Percentiles rank a stretch among this genome's conserved stretches.
Conservation (phyloP, 352 stramenopile species). For the Phytophthora multivora region DNA sequence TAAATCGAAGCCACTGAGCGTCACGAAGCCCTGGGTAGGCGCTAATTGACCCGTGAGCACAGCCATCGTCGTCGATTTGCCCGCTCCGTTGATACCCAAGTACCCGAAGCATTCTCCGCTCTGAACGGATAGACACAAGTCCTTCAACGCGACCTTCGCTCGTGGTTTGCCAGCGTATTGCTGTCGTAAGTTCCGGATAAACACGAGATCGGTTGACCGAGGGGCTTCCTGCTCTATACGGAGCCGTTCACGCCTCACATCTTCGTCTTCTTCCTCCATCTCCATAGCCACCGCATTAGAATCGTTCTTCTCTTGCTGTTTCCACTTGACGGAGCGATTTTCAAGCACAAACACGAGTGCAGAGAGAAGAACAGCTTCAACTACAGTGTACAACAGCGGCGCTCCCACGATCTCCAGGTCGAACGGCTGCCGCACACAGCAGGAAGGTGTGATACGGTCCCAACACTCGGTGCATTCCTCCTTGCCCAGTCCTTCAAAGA, state of each 20-base stretch:
- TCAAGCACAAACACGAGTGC: conserved; percentile 54
- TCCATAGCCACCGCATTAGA: conserved; percentile 21
- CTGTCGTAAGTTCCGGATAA: conserved; percentile 56
- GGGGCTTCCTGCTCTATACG: conserved; percentile 30
- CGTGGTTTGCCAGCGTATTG: conserved; percentile 86
- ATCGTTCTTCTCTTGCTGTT: conserved; percentile 5
- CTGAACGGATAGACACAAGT: conserved; percentile 77
- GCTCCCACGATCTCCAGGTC: conserved; percentile 61
- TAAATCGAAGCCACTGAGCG: conserved; percentile 54
- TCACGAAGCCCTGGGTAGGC: conserved; percentile 54
- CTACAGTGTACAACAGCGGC: conserved; percentile 46
- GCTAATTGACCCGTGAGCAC: conserved; percentile 64
- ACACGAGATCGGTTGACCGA: conserved; percentile 31
- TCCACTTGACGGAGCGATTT: conserved; percentile 47
- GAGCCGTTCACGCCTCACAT: conserved; percentile 45
- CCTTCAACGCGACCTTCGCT: conserved; percentile 60
- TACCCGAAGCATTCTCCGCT: conserved; percentile 87
- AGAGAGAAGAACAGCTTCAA: conserved; percentile 53
- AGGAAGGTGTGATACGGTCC: conserved; percentile 40
- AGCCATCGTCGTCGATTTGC: conserved; percentile 86
- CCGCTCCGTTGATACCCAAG: conserved; percentile 90
- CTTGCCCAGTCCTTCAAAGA: conserved; percentile 54
- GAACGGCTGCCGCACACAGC: conserved; percentile 56
- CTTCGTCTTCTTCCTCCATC: conserved; percentile 40
- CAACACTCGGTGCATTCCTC: conserved; percentile 54